Evolutionary conservation across 129 eudicot genomes (phyloP), one percentile per base, ranked within the genome.

Genomic region (Flaveria brownii): DNA sequence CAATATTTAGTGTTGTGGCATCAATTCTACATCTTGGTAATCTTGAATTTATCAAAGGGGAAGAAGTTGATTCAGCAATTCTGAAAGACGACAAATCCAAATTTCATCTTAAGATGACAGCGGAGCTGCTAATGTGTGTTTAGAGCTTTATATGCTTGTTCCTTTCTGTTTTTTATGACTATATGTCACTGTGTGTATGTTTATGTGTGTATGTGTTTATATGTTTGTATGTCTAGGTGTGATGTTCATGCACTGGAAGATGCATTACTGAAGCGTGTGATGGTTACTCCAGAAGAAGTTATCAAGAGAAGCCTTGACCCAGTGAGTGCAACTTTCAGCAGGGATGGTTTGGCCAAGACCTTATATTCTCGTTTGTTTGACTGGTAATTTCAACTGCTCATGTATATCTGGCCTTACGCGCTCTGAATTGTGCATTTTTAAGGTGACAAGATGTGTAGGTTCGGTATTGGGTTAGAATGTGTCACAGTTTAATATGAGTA

Each of bases 231-330:
- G 71, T 70, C 61, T 74, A 94, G 98, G 98, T 91, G 97, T 86
- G 98, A 94, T 83, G 80, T 30, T 78, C 71, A 25, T 55, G 84
- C 85, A 74, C 77, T 94, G 77, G 93, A 94, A 87, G 93, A 88
- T 91, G 98, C 98, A 46, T 76, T 94, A 69, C 61, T 89, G 68
- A 94, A 87, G 55, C 98, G 98, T 84, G 96, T 93, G 73, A 93
- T 93, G 97, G 83, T 93, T 49, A 93, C 98, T 76, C 98, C 98
- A 14, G 98, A 93, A 87, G 98, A 93, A 88, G 98, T 93, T 80
- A 93, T 93, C 62, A 93, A 93, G 73, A 93, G 97, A 89, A 88
- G 97, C 82, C 96, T 94, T 74, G 96, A 91, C 79, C 98, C 98
- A 54, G 81, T 68, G 65, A 87, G 90, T 62, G 98, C 98, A 83